Evolutionary conservation across 768 basidiomycete species (phyloP), one percentile per base, ranked within the genome.

Genomic region (Clitopilus hobsonii): DNA sequence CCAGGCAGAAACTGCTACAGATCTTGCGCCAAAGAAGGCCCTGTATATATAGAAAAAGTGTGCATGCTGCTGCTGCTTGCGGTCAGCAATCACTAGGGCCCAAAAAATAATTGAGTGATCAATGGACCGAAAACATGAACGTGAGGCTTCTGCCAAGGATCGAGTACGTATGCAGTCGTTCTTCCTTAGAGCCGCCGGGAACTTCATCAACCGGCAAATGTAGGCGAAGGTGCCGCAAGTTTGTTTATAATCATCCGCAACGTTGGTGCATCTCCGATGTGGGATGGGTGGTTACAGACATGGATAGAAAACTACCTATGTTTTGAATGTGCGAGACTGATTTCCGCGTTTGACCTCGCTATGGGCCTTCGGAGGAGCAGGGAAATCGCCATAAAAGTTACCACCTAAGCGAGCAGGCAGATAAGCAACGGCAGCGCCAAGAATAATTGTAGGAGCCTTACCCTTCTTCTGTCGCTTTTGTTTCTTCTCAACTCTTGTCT

Each of bases 261-360:
- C n/a, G 22, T 10, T 52, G 29, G 38, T 8, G 18, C 22, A 45
- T 45, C 41, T 45, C n/a, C 10, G n/a, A 36, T n/a, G 32, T n/a
- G 32, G 32, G n/a, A 36, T 45, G 22, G 41, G 41, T 18, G 41
- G 16, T 45, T 45, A 45, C 18, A 45, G 22, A 18, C 8, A 8
- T 45, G 22, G 41, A 45, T 10, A 10, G n/a, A 2, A 10, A 23
- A 28, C 26, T 45, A 45, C 41, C n/a, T 61, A 60, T 63, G 77
- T 77, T 71, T 77, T 84, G 74, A 88, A 89, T 18, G 86, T 86
- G 71, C 76, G 72, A 32, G 87, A 85, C 70, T 81, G 80, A 66
- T 89, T 89, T 47, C 88, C 88, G 56, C 80, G 78, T 67, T 79
- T 86, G 51, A 86, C 61, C 58, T 88, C 84, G 57, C 81, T 82